Base-by-base conservation (phyloP, 1,284 basidiomycete genomes). In the Xerocomus cyaneibrunnescens region DNA sequence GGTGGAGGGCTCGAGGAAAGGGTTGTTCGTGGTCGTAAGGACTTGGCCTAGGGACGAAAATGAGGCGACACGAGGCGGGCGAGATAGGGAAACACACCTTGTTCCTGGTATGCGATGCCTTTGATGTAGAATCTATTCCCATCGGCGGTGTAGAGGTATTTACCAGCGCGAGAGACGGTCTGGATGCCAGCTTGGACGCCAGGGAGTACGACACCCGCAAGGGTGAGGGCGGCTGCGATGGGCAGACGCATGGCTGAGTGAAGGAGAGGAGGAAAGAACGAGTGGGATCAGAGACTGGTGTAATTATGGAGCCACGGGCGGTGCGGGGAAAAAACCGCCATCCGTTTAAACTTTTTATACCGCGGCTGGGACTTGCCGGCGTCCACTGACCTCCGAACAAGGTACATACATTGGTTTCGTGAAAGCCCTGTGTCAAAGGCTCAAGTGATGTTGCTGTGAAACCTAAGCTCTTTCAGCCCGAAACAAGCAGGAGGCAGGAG, bases 61-160 rank as follows among this genome's bases (percentile, higher is more conserved):
- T 56, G 51, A 48, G 50, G 12, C 2, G 5, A 22, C 14, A 35
- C 23, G 10, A 13, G n/a, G 21, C 14, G n/a, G 16, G 22, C 28
- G 22, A 46, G 17, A 22, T 3, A 19, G 13, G 22, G 7, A 38
- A 37, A 53, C 74, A 63, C 60, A 77, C 92, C 93, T 69, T 93
- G 89, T 54, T 85, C 82, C 70, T 96, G 93, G 72, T 97, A 97
- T 22, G 92, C 91, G 51, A 95, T 75, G 51, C 94, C 93, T 74
- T 93, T 94, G 74, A 96, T 89, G 71, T 86, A 94, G 74, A 95
- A 96, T 43, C 94, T 76, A 41, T 69, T 81, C 2, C 89, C 90
- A 45, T 83, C 78, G 9, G 78, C 78, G 27, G 74, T 76, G 72
- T 92, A 95, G 30, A 96, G 83, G 68, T 93, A 95, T 65, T 85